Conservation (phyloP, 306 rosid species). For the Cotoneaster glaucophyllus region DNA sequence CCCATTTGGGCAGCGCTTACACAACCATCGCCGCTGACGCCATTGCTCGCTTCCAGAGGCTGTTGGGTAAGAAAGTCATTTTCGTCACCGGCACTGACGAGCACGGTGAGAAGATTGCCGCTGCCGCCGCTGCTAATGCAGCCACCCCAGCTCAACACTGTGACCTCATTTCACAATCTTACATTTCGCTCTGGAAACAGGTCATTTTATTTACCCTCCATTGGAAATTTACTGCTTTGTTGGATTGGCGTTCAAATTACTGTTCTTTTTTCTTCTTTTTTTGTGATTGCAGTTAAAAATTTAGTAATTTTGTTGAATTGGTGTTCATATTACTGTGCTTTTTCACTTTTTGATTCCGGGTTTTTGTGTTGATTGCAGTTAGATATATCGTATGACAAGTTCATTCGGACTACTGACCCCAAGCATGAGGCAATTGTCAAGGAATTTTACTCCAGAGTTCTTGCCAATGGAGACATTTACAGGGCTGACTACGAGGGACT, state of each 20-base stretch:
- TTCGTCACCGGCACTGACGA: slow-evolving; percentile 92
- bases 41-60: slow-evolving; percentile 91
- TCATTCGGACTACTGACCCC: slow-evolving; percentile 81
- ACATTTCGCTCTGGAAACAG: slow-evolving; percentile 74
- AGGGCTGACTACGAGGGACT: slow-evolving; percentile 94
- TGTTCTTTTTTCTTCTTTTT: background rate
- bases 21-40: slow-evolving; percentile 96
- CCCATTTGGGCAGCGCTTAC: slow-evolving; percentile 98
- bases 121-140: slow-evolving; percentile 71
- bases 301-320: background rate
- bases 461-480: slow-evolving; percentile 84
- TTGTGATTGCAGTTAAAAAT: slow-evolving; percentile 3
- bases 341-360: background rate
- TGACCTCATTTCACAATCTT: slow-evolving; percentile 65
- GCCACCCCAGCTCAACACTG: slow-evolving; percentile 75
- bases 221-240: background rate
- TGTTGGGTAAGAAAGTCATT: slow-evolving; percentile 68
- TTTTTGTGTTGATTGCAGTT: slow-evolving; percentile 31
- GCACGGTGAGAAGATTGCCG: slow-evolving; percentile 94
- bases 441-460: slow-evolving; percentile 88
- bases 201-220: slow-evolving; percentile 25
- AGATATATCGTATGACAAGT: slow-evolving; percentile 80
- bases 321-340: background rate
- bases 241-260: background rate
- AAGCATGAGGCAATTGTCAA: slow-evolving; percentile 87